Base-by-base conservation (phyloP, 306 rosid species). In the Dryas drummondii region DNA sequence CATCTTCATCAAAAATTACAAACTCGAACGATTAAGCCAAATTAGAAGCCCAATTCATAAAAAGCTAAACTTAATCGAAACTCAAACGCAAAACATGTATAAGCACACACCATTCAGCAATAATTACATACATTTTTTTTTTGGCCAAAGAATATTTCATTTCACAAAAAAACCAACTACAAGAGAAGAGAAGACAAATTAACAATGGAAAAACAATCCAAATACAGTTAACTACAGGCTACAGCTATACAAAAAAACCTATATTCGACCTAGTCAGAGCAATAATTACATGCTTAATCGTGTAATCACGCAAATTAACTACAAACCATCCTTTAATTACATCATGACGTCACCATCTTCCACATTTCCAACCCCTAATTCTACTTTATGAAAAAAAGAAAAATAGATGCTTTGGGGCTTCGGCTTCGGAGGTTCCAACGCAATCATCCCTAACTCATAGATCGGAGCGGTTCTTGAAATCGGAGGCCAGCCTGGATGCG, bases 401-500 rank as follows among this genome's bases (percentile, higher is more conserved):
- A 59, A 59, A 14, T 37, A 54, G 75, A 71, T 19, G 41, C 17
- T 56, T 47, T 7, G 75, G 75, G 75, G 75, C 64, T 42, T 22
- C 19, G 15, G 14, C 37, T 32, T 32, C 37, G 37, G 37, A 32
- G 37, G 37, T 32, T 32, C 37, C 37, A 32, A 32, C 37, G 37
- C 37, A 32, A 32, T 32, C 37, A 32, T 37, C 4, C 27, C 59
- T 27, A 68, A 68, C 15, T 82, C 76, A 87, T 22, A 0, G 75
- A 81, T 88, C 91, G 81, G 84, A 83, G 49, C 74, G 66, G 37
- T 50, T 76, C 27, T 87, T 86, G 83, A 91, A 88, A 65, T 94
- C 97, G 6, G 93, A 80, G 69, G 98, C 98, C 66, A 94, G 96
- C 17, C 98, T 80, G 60, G 90, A 83, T 59, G 98, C 98, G 84